These are phyloP conservation scores for Aspergillus proliferans DNA, from an alignment of 2,329 filamentous ascomycete genomes.

Conservation along the genomic window DNA sequence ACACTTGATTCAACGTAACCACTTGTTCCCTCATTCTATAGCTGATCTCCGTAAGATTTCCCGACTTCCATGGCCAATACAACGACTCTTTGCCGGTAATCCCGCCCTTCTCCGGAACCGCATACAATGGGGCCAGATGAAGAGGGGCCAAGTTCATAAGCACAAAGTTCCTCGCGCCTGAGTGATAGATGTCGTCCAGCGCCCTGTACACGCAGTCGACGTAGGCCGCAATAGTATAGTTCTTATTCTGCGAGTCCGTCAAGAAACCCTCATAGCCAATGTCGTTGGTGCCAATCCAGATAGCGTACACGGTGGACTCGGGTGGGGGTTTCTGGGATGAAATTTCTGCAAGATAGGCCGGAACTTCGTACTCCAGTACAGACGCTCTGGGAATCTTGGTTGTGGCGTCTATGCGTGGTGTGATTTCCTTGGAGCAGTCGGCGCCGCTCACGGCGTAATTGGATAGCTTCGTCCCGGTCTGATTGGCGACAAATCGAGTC, in stretches of 20 bases:
- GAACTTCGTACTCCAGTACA: conserved; percentile 56
- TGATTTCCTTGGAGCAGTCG: conserved; percentile 64
- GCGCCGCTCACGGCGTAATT: conserved; percentile 70
- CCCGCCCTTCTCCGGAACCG: conserved; percentile 42
- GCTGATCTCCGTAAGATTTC: conserved; percentile 47
- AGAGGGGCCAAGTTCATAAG: conserved; percentile 64
- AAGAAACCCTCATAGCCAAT: conserved; percentile 62
- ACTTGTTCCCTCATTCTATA: conserved; percentile 50
- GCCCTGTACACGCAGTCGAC: conserved; percentile 61
- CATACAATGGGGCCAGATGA: conserved; percentile 63
- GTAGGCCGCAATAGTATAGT: conserved; percentile 59
- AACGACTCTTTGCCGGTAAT: conserved; percentile 29
- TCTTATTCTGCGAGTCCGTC: conserved; percentile 54
- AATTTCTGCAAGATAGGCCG: conserved; percentile 30
- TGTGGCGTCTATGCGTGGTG: conserved; percentile 47
- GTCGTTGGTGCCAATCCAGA: conserved; percentile 81
- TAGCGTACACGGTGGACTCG: conserved; percentile 62
- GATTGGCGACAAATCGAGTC: conserved; percentile 60
- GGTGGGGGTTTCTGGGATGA: conserved; percentile 39
- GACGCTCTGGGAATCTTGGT: conserved; percentile 57
- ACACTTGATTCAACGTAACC: conserved; percentile 46
- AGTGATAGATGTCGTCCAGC: conserved; percentile 57
- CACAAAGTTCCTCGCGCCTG: conserved; percentile 66
- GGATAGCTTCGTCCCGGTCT: conserved; percentile 46
- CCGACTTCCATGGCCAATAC: conserved; percentile 44